Base-by-base conservation (phyloP, 2,329 filamentous ascomycete species). In the Penicillium sclerotiorum region DNA sequence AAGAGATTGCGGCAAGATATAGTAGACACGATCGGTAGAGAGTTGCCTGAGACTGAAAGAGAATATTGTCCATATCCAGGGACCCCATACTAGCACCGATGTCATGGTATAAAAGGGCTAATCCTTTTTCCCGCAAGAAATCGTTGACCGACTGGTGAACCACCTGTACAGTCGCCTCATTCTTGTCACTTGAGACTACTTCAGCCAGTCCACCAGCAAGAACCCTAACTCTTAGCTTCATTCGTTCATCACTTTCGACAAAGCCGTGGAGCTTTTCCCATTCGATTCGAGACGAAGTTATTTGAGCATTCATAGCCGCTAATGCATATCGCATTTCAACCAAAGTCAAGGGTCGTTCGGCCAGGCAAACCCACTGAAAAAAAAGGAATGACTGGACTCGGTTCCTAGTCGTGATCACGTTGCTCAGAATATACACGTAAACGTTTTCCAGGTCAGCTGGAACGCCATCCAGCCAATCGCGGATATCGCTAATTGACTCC, bases 291-390 rank as follows among this genome's bases (percentile, higher is more conserved):
- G 32, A 33, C 15, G 25, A 23, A 15, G 32, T 5, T 39, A 44
- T 44, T 40, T 33, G 21, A 9, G 35, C 30, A 32, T 44, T 45
- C 22, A 39, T 32, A 18, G 47, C 35, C 20, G 15, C 47, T 8
- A 49, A 22, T 9, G 39, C 47, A 30, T 44, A 49, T 18, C 47
- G 47, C 20, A 44, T 44, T 39, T 49, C 39, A 1, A 1, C 20
- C 32, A 49, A 1, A 44, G 33, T 49, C 18, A 49, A 22, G 39
- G 47, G 47, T 44, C n/a, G n/a, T n/a, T n/a, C n/a, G n/a, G n/a
- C n/a, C n/a, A n/a, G n/a, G n/a, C n/a, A n/a, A n/a, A n/a, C 28
- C 50, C 53, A 56, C 43, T 51, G 28, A 30, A 56, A 56, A 2
- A 56, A 37, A 2, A 46, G 41, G 12, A 47, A 32, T 15, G 52